Base-by-base conservation (phyloP, 2,329 filamentous ascomycete species). In the Hirsutella thompsonii region DNA sequence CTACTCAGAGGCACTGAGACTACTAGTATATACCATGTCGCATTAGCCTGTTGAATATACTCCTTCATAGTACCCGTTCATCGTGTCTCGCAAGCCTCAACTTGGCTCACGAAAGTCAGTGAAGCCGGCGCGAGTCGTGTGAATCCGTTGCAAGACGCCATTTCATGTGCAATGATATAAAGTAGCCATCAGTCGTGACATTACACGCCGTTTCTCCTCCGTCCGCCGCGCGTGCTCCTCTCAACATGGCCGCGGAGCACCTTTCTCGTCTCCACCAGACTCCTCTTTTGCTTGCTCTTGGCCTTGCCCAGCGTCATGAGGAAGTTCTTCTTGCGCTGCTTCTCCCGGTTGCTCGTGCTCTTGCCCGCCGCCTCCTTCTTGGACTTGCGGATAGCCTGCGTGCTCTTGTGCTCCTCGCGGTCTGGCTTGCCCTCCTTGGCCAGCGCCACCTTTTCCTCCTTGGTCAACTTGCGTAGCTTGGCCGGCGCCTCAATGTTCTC, bases 231-330 rank as follows among this genome's bases (percentile, higher is more conserved):
- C 68, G 93, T 93, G 57, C 79, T 79, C 58, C 89, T 74, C 43
- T 89, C 80, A 21, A 90, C 73, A 62, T 96, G 90, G 2, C 79
- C 83, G 58, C 76, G 81, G 49, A 96, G 63, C 29, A 88, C 77
- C 65, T 82, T 87, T 55, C 76, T 77, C 48, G 87, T 88, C 64
- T 95, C 82, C 11, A 85, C 77, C 61, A 98, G 67, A 74, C 87
- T 94, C 55, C 89, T 76, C 80, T 95, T 95, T 56, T 92, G 83
- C 72, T 96, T 98, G 50, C 74, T 76, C 72, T 92, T 93, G 10
- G 92, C 92, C 70, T 98, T 96, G 44, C 90, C 86, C 45, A 98
- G 66, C 32, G 90, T 96, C 92, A 98, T 98, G 54, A 98, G 60
- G 65, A 98, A 94, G 63, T 98, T 98, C 83, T 98, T 98, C 74